Percentiles rank a stretch among this genome's conserved stretches.
Conservation (phyloP, 345 rosid genomes). For the Lepidium africanum region DNA sequence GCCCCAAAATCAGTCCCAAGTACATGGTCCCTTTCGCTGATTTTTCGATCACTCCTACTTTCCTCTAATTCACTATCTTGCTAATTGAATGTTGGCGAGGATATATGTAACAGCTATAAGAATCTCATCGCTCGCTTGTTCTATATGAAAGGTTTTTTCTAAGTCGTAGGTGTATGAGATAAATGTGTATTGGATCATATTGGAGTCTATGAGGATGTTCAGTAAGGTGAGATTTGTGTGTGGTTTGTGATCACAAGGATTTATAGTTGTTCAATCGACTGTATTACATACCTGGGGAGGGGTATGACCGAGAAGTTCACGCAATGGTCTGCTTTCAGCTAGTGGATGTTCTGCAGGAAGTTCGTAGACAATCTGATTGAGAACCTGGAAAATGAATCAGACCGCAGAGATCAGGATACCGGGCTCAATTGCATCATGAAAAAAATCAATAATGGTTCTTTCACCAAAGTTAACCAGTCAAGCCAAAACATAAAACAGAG, state of each 20-base stretch:
- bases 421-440: neutral
- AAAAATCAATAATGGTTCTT: neutral
- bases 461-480: neutral
- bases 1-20: neutral
- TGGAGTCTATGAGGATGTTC: neutral
- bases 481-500: neutral
- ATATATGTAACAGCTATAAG: neutral
- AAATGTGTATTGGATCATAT: neutral
- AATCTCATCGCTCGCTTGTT: neutral
- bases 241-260: neutral
- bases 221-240: neutral
- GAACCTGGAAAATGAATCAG: conserved; percentile 40
- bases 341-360: conserved; percentile 93
- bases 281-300: conserved; percentile 59
- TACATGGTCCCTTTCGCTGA: neutral
- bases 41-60: neutral
- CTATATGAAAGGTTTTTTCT: neutral
- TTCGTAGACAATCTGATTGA: conserved; percentile 87
- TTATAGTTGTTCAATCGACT: neutral
- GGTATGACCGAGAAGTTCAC: conserved; percentile 87
- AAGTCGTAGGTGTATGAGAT: neutral
- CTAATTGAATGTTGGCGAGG: neutral
- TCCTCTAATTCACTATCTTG: neutral
- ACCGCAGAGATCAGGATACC: neutral
- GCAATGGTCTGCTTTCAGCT: conserved; percentile 80